phyloP scores from a whole-genome alignment of 1,284 basidiomycete species.

The Tremellales sp. region DNA sequence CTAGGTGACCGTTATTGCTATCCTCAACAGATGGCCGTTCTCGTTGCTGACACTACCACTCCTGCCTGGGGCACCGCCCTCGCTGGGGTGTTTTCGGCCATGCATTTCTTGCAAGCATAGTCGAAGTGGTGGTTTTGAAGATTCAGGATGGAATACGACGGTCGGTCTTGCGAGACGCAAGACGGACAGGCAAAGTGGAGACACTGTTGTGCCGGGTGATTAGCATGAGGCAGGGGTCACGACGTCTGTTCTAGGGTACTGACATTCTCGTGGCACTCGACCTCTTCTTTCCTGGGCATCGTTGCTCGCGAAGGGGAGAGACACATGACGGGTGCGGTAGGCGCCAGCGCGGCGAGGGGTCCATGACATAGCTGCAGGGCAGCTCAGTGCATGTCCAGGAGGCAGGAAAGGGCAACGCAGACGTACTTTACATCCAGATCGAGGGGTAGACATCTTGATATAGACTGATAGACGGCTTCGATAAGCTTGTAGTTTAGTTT shows the following conservation, averaged over 20 bases:
- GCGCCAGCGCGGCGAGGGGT: constrained; percentile 10
- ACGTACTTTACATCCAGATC: constrained; percentile 1
- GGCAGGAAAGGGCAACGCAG: background rate
- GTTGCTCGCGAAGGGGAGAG: constrained; percentile 2
- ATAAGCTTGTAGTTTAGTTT: background rate
- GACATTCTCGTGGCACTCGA: constrained; percentile 20
- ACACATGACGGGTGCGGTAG: constrained; percentile 5
- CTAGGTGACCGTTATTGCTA: too few relatives aligned
- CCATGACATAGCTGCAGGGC: constrained; percentile 23
- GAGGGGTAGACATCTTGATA: too few relatives aligned
- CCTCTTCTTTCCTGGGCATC: constrained; percentile 2
- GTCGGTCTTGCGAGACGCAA: constrained; percentile 16
- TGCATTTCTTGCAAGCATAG: constrained; percentile 19
- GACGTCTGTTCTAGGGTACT: constrained; percentile 6
- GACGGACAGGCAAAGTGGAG: constrained; percentile 22
- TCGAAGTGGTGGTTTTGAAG: constrained; percentile 22
- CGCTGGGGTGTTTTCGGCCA: constrained; percentile 5
- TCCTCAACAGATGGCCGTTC: too few relatives aligned
- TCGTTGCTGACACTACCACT: background rate
- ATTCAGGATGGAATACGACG: constrained; percentile 17
- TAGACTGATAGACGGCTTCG: background rate
- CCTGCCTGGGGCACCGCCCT: background rate
- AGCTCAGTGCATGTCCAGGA: background rate
- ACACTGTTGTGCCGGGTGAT: constrained; percentile 17
- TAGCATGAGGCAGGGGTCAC: background rate